Conservation (phyloP, 73 alveolate species). For the Vitrella brassicaformis region DNA sequence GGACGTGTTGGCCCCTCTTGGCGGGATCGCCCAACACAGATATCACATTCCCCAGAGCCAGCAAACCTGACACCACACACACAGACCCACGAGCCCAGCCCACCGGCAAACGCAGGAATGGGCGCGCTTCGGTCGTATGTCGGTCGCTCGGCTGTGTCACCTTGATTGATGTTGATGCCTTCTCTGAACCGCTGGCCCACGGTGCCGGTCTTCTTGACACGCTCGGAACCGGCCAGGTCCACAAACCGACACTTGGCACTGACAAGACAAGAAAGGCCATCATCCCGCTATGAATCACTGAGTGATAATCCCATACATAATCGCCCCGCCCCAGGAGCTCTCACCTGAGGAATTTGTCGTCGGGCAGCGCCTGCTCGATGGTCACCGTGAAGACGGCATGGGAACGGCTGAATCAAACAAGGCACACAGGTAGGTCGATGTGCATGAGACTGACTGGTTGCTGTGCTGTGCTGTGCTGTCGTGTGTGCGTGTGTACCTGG, state of each 20-base stretch:
- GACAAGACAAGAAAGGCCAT: no score
- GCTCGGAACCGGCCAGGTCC: constrained; percentile 37
- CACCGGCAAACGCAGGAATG: no score
- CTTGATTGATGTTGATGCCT: constrained; percentile 36
- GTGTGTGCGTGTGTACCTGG: no score
- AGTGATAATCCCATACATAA: no score
- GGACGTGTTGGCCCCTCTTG: constrained; percentile 19
- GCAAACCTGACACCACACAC: constrained; percentile 15
- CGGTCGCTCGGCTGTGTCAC: no score
- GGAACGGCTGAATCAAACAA: constrained; percentile 45
- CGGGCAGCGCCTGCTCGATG: constrained; percentile 34
- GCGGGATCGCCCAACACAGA: constrained; percentile 18
- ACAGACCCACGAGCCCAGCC: no score
- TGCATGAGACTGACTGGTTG: constrained; percentile 62
- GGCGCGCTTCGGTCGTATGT: no score
- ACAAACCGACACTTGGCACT: constrained; percentile 17
- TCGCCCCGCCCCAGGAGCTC: no score
- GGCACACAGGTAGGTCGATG: constrained; percentile 55
- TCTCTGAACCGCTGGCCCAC: constrained; percentile 40
- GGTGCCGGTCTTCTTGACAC: constrained; percentile 34
- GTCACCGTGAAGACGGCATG: constrained; percentile 61
- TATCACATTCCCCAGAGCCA: constrained; percentile 33
- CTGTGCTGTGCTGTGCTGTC: no score
- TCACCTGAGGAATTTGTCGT: no score
- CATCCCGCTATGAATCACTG: no score